Evolutionary conservation across 2,329 filamentous ascomycete genomes (phyloP).

Genomic region (Hypoxylon sp.): DNA sequence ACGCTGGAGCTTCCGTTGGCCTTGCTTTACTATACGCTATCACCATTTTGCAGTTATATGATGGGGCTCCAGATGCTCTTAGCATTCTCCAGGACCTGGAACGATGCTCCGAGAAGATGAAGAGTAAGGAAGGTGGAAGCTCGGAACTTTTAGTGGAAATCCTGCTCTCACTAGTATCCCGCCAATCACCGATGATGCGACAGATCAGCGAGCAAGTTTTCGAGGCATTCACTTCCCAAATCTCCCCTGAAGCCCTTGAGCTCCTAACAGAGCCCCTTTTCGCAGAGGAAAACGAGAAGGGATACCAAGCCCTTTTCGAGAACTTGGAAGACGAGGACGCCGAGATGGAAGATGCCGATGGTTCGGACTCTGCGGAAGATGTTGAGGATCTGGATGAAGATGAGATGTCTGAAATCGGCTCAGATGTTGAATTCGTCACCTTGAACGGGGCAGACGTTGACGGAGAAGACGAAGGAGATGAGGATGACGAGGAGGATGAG

Average conservation of each 20-base stretch:
- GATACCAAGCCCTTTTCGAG: constrained; percentile 87
- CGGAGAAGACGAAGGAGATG: constrained; percentile 47
- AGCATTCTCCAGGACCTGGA: constrained; percentile 84
- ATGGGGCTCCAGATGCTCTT: constrained; percentile 85
- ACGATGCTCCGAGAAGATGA: constrained; percentile 74
- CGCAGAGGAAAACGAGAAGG: constrained; percentile 81
- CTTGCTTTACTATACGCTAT: constrained; percentile 85
- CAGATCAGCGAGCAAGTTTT: constrained; percentile 91
- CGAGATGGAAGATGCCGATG: constrained; percentile 57
- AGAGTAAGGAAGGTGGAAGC: constrained; percentile 62
- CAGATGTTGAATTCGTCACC: constrained; percentile 54
- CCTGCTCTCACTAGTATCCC: constrained; percentile 86
- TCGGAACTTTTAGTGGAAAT: constrained; percentile 86
- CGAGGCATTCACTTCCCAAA: constrained; percentile 76
- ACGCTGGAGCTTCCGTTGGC: constrained; percentile 61
- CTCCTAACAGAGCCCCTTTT: constrained; percentile 73
- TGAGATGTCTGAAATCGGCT: constrained; percentile 49
- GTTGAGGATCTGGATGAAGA: constrained; percentile 54
- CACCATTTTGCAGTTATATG: constrained; percentile 87
- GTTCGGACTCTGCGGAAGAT: constrained; percentile 53
- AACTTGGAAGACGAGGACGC: constrained; percentile 71
- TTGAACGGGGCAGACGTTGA: constrained; percentile 52
- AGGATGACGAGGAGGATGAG: constrained; percentile 51
- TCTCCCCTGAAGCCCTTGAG: constrained; percentile 77
- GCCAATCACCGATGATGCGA: constrained; percentile 83